phyloP scores from a whole-genome alignment of 768 basidiomycete genomes.

The Austroboletus eburneus region DNA sequence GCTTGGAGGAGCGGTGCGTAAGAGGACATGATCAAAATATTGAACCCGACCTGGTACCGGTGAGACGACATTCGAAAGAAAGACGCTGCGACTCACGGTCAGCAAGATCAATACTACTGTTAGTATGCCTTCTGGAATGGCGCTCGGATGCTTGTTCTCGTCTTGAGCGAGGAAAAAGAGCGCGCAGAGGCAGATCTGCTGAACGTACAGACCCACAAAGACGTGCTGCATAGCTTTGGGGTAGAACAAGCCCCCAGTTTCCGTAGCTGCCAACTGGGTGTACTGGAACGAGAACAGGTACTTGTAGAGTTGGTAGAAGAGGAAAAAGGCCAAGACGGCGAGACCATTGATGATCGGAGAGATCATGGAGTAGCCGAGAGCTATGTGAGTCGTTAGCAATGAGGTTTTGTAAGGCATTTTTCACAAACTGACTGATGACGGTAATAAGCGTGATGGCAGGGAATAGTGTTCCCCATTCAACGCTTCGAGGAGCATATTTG shows the following conservation, averaged over 20 bases:
- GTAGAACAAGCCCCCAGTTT: slow-evolving; percentile 94
- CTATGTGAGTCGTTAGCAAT: slow-evolving; percentile 29
- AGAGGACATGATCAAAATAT: slow-evolving; percentile 70
- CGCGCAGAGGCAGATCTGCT: slow-evolving; percentile 79
- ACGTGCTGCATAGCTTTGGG: slow-evolving; percentile 91
- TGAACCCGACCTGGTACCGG: slow-evolving; percentile 51
- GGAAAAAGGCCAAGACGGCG: slow-evolving; percentile 73
- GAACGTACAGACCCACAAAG: slow-evolving; percentile 91
- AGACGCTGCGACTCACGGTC: slow-evolving; percentile 51
- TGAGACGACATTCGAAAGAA: neutral
- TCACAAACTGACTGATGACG: slow-evolving; percentile 63
- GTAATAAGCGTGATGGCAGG: slow-evolving; percentile 69
- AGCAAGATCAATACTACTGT: slow-evolving; percentile 82
- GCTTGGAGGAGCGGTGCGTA: slow-evolving; percentile 73
- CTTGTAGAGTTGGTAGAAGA: slow-evolving; percentile 81
- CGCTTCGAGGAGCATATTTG: slow-evolving; percentile 66
- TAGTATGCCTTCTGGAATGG: slow-evolving; percentile 71
- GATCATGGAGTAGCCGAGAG: slow-evolving; percentile 81
- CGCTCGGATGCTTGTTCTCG: slow-evolving; percentile 45
- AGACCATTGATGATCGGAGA: slow-evolving; percentile 93
- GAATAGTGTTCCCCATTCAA: slow-evolving; percentile 76
- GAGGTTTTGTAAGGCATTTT: neutral
- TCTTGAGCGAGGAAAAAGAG: slow-evolving; percentile 87
- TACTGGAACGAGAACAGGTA: slow-evolving; percentile 81
- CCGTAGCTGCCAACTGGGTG: slow-evolving; percentile 61